These are phyloP conservation scores for Raffaelea ambrosiae DNA, from an alignment of 2,329 filamentous ascomycete genomes.

Conservation along the genomic window DNA sequence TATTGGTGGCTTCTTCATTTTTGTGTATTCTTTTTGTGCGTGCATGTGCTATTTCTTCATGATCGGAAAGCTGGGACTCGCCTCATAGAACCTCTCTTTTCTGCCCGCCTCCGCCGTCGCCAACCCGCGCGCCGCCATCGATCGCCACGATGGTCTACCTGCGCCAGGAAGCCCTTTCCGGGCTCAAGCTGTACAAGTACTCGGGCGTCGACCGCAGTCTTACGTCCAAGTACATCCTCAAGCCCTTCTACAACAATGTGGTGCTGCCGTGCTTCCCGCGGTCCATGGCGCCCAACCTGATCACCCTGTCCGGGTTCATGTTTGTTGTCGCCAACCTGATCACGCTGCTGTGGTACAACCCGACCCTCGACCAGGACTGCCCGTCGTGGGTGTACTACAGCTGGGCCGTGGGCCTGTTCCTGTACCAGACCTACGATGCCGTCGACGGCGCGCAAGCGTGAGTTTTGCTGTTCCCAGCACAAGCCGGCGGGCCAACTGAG, in stretches of 20 bases:
- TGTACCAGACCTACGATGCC: conserved; percentile 98
- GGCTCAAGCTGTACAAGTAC: conserved; percentile 93
- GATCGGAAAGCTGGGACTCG: too few relatives aligned
- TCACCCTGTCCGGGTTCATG: conserved; percentile 82
- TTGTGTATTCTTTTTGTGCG: neutral
- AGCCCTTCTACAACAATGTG: conserved; percentile 93
- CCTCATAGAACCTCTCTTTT: too few relatives aligned
- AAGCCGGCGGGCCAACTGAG: neutral
- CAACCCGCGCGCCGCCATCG: too few relatives aligned
- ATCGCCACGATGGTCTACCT: conserved; percentile 74
- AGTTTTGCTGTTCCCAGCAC: conserved; percentile 24
- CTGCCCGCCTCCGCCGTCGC: too few relatives aligned
- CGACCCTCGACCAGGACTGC: conserved; percentile 87
- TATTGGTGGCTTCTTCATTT: neutral
- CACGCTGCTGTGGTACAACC: conserved; percentile 92
- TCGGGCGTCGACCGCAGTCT: conserved; percentile 84
- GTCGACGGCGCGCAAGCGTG: conserved; percentile 91
- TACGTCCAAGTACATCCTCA: conserved; percentile 84
- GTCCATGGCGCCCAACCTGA: conserved; percentile 84
- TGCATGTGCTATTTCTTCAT: neutral
- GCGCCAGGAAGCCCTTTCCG: conserved; percentile 78
- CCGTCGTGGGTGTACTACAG: conserved; percentile 90
- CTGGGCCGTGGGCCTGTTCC: conserved; percentile 81
- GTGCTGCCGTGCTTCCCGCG: conserved; percentile 94
- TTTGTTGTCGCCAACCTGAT: conserved; percentile 87